phyloP scores from a whole-genome alignment of 2,329 filamentous ascomycete species.

The Fusarium transvaalense region DNA sequence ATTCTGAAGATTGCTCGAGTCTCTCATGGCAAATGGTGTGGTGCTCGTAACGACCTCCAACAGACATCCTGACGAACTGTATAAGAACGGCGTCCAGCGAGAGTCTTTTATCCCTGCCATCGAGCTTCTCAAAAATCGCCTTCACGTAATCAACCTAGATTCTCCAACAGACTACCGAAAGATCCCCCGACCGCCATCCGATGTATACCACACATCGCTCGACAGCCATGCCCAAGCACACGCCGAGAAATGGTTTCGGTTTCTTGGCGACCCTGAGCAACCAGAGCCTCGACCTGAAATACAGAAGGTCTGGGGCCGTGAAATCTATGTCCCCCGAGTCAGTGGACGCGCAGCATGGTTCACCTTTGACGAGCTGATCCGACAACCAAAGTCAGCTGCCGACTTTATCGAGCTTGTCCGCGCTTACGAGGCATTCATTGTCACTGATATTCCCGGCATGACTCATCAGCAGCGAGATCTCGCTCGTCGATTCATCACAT shows the following conservation, averaged over 20 bases:
- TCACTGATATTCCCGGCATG: constrained; percentile 94
- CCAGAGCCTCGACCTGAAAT: constrained; percentile 80
- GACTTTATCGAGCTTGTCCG: constrained; percentile 94
- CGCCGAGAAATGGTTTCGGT: constrained; percentile 94
- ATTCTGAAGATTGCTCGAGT: constrained; percentile 76
- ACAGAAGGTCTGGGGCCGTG: constrained; percentile 91
- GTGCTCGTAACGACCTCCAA: constrained; percentile 97
- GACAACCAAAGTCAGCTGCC: constrained; percentile 87
- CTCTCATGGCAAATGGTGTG: constrained; percentile 95
- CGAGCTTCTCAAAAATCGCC: constrained; percentile 83
- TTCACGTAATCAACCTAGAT: constrained; percentile 94
- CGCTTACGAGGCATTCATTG: constrained; percentile 90
- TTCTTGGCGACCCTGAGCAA: constrained; percentile 86
- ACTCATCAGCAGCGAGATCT: constrained; percentile 86
- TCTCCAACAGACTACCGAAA: constrained; percentile 97
- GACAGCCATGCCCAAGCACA: constrained; percentile 82
- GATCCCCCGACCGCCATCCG: constrained; percentile 90
- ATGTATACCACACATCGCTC: constrained; percentile 92
- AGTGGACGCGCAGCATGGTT: constrained; percentile 92
- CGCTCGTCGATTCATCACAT: constrained; percentile 94
- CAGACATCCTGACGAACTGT: constrained; percentile 94
- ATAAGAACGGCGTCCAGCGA: constrained; percentile 97
- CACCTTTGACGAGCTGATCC: constrained; percentile 92
- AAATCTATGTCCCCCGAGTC: constrained; percentile 87
- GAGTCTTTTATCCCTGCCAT: constrained; percentile 97